These are phyloP conservation scores for Saccharomycopsis vini DNA, from an alignment of 805 yeast genomes.

Conservation along the genomic window DNA sequence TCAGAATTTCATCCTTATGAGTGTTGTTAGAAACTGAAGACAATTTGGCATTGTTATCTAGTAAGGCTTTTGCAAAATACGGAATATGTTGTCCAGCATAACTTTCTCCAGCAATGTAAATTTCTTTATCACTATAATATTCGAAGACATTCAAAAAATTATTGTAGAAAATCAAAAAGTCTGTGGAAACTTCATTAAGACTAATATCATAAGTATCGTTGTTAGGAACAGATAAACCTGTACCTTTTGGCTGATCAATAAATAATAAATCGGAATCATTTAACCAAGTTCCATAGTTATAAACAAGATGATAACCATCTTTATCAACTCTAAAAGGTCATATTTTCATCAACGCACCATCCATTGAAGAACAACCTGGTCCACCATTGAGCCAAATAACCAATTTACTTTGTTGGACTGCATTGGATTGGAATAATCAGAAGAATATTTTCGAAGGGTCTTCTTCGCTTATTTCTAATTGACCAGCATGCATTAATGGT, in stretches of 20 bases:
- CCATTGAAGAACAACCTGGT: constrained; percentile 97
- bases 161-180: constrained; percentile 57
- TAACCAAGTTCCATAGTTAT: constrained; percentile 78
- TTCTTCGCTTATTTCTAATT: constrained; percentile 1
- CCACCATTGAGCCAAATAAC: constrained; percentile 95
- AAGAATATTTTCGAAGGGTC: constrained; percentile 36
- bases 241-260: constrained; percentile 91
- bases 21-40: neutral
- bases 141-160: constrained; percentile 68
- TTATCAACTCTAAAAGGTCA: constrained; percentile 73
- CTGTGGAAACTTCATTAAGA: constrained; percentile 46
- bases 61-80: constrained; percentile 23
- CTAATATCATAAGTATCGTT: constrained; percentile 43
- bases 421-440: constrained; percentile 58
- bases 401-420: no score
- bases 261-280: constrained; percentile 69
- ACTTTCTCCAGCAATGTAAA: constrained; percentile 87
- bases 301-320: constrained; percentile 33
- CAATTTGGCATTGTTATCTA: constrained; percentile 4
- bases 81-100: constrained; percentile 98
- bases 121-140: constrained; percentile 50
- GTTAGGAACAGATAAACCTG: constrained; percentile 66
- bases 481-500: constrained; percentile 16
- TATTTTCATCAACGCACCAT: constrained; percentile 86
- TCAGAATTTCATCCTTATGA: no score